Evolutionary conservation across 1,284 basidiomycete species (phyloP).

Genomic region (Dichomitus squalens): DNA sequence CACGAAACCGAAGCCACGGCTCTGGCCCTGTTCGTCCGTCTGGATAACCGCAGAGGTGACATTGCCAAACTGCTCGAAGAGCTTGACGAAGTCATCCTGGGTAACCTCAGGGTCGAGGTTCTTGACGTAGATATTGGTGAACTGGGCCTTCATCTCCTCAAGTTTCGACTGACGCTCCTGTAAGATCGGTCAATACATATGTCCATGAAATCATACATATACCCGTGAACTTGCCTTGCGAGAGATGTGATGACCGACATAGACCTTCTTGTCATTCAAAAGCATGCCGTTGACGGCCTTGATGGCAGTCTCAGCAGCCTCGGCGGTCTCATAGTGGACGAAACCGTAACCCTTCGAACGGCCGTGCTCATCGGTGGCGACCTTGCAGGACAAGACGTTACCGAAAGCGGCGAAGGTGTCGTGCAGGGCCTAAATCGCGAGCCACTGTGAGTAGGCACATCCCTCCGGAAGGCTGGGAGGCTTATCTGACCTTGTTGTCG

Average conservation of each 20-base stretch:
- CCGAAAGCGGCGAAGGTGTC: slow-evolving; percentile 99
- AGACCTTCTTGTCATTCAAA: slow-evolving; percentile 99
- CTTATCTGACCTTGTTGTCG: slow-evolving; percentile 87
- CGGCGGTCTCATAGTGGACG: slow-evolving; percentile 98
- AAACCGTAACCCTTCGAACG: slow-evolving; percentile 97
- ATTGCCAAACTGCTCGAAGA: slow-evolving; percentile 82
- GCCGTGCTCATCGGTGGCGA: slow-evolving; percentile 92
- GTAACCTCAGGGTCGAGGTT: slow-evolving; percentile 88
- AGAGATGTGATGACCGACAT: slow-evolving; percentile 96
- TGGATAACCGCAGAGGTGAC: slow-evolving; percentile 91
- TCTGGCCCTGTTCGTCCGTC: slow-evolving; percentile 85
- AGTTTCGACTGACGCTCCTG: slow-evolving; percentile 97
- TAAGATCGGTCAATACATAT: not conserved
- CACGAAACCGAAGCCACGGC: slow-evolving; percentile 98
- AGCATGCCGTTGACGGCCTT: slow-evolving; percentile 99
- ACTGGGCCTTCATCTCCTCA: slow-evolving; percentile 95
- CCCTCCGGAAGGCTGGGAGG: not conserved
- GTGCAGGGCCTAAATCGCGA: slow-evolving; percentile 78
- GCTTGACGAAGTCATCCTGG: slow-evolving; percentile 85
- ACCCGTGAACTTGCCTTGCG: slow-evolving; percentile 72
- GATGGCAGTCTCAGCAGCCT: slow-evolving; percentile 96
- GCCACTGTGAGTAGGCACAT: not conserved
- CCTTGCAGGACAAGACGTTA: slow-evolving; percentile 99
- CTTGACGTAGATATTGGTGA: slow-evolving; percentile 99
- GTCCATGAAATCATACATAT: not conserved